Evolutionary conservation across 2,329 filamentous ascomycete species (phyloP).

Genomic region (Alternaria burnsii): DNA sequence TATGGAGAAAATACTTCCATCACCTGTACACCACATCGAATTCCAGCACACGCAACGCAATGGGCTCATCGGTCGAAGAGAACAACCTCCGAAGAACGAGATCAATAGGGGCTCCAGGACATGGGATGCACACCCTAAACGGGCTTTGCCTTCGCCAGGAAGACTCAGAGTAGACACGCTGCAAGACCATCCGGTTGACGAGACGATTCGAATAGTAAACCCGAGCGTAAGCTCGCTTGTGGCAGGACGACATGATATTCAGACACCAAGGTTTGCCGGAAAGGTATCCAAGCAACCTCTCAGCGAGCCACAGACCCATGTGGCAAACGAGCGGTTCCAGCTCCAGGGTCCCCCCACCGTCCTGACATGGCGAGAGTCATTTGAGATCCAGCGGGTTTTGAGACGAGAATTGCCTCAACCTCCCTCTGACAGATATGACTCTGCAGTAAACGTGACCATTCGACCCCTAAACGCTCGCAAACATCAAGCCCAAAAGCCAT

Average conservation of each 20-base stretch:
- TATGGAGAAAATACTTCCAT: background rate
- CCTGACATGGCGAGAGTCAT: slow-evolving; percentile 16
- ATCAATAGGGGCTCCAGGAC: background rate
- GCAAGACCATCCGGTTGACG: background rate
- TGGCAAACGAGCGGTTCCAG: background rate
- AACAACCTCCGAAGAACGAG: slow-evolving; percentile 1
- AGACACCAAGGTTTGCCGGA: slow-evolving; percentile 1
- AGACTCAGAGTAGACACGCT: background rate
- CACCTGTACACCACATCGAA: background rate
- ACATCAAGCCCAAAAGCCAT: background rate
- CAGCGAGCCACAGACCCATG: background rate
- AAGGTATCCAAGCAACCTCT: background rate
- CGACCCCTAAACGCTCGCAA: slow-evolving; percentile 1
- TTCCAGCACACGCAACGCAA: background rate
- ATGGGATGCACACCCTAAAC: background rate
- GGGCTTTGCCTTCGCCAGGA: slow-evolving; percentile 12
- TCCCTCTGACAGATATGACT: slow-evolving; percentile 8
- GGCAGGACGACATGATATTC: background rate
- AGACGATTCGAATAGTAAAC: slow-evolving; percentile 15
- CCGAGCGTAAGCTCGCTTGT: slow-evolving; percentile 9
- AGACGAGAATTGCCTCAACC: slow-evolving; percentile 2
- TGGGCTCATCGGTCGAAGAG: background rate
- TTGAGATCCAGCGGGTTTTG: slow-evolving; percentile 8
- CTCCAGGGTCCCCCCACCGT: slow-evolving; percentile 7
- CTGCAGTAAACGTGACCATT: slow-evolving; percentile 13